Evolutionary conservation across 352 stramenopile genomes (phyloP).

Genomic region (Thalassiosira livingstoniorum): DNA sequence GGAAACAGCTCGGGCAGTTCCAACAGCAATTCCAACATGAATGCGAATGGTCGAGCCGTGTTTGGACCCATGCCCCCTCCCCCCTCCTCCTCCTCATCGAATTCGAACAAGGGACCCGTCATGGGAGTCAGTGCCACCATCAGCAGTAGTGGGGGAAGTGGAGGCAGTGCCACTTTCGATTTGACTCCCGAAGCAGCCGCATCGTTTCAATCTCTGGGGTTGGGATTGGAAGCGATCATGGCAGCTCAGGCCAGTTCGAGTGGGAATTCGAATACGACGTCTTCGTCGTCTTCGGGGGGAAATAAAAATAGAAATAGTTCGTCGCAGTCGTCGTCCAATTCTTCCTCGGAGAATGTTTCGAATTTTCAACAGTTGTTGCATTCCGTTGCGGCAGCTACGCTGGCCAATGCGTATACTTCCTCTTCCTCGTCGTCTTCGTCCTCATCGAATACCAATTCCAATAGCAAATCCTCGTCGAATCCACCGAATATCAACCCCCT

Average conservation of each 20-base stretch:
- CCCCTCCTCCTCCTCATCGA: background rate
- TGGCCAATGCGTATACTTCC: background rate
- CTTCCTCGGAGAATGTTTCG: background rate
- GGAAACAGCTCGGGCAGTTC: background rate
- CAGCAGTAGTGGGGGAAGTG: background rate
- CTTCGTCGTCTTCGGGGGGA: background rate
- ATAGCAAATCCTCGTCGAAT: background rate
- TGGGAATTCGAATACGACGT: background rate
- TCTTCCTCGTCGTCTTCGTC: background rate
- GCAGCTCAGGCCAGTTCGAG: background rate
- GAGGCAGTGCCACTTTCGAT: background rate
- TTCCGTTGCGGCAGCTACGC: conserved; percentile 1
- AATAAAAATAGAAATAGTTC: background rate
- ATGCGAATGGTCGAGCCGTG: background rate
- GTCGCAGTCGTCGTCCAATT: background rate
- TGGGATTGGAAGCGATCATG: conserved; percentile 21
- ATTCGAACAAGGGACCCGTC: background rate
- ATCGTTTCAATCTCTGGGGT: conserved; percentile 20
- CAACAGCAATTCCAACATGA: background rate
- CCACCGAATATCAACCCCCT: background rate
- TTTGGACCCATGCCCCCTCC: conserved; percentile 12
- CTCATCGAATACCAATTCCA: background rate
- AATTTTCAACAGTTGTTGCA: conserved; percentile 48
- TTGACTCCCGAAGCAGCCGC: conserved; percentile 2
- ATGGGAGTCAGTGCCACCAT: conserved; percentile 11